A percentile compares a stretch with the other conserved stretches of the same genome.
Evolutionary conservation across 1,284 basidiomycete genomes (phyloP).

Genomic region (Exobasidium rhododendri): DNA sequence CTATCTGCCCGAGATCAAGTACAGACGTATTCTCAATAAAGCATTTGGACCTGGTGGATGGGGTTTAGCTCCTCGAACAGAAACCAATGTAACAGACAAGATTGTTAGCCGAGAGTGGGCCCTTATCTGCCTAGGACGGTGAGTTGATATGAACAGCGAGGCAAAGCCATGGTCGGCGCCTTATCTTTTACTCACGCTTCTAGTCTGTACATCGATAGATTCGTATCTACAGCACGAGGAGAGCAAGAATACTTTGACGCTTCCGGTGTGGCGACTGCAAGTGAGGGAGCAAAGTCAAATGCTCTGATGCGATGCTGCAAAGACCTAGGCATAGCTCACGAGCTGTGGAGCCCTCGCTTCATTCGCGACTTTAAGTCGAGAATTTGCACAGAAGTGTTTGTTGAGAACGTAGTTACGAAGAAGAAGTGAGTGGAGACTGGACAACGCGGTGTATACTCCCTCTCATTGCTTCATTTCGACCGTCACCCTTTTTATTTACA

Average conservation of each 20-base stretch:
- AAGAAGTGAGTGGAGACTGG: conserved; percentile 69
- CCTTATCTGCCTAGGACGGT: conserved; percentile 87
- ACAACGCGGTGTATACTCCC: conserved; percentile 56
- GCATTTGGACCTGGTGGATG: conserved; percentile 96
- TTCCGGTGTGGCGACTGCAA: conserved; percentile 83
- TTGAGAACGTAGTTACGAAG: conserved; percentile 74
- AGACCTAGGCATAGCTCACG: conserved; percentile 90
- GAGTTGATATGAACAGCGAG: conserved; percentile 35
- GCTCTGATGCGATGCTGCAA: conserved; percentile 98
- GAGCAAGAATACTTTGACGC: conserved; percentile 97
- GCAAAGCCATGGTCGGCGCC: no score
- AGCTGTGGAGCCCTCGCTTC: conserved; percentile 95
- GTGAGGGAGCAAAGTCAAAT: conserved; percentile 92
- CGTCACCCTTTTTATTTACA: conserved; percentile 10
- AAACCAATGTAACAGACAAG: conserved; percentile 71
- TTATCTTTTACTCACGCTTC: not conserved
- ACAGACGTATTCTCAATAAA: conserved; percentile 83
- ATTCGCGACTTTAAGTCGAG: conserved; percentile 87
- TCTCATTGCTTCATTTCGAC: not conserved
- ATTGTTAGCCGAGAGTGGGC: conserved; percentile 92
- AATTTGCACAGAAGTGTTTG: conserved; percentile 80
- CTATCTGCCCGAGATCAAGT: conserved; percentile 97
- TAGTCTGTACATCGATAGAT: conserved; percentile 59
- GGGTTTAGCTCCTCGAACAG: conserved; percentile 89
- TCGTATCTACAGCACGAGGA: conserved; percentile 85